Conservation (phyloP, 2,329 filamentous ascomycete genomes). For the Fusarium sp. region DNA sequence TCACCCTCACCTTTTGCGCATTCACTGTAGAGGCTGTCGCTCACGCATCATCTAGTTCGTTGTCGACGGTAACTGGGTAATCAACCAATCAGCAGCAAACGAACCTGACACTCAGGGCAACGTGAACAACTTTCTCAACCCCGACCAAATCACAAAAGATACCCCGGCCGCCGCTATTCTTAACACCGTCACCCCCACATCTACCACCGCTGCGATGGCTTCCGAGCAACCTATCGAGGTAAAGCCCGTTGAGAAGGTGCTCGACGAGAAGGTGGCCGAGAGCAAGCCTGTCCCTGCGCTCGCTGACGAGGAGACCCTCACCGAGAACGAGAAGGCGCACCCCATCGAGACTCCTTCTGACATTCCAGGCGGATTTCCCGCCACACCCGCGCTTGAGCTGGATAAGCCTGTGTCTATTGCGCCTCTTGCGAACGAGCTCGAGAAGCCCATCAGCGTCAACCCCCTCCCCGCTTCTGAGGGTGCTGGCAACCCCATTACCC, state of each 20-base stretch:
- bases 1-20: slow-evolving; percentile 16
- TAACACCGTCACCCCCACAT: slow-evolving; percentile 76
- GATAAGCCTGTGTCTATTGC: slow-evolving; percentile 68
- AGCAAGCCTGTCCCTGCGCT: slow-evolving; percentile 16
- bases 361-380: slow-evolving; percentile 66
- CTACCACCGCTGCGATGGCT: slow-evolving; percentile 78
- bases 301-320: slow-evolving; percentile 26
- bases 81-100: slow-evolving; percentile 82
- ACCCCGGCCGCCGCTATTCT: slow-evolving; percentile 64
- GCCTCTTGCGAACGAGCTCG: slow-evolving; percentile 64
- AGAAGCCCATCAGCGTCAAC: slow-evolving; percentile 68
- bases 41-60: slow-evolving; percentile 76
- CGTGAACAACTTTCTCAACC: slow-evolving; percentile 90
- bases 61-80: slow-evolving; percentile 91
- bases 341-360: slow-evolving; percentile 53
- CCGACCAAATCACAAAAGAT: slow-evolving; percentile 73
- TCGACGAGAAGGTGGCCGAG: slow-evolving; percentile 25
- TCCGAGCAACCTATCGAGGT: slow-evolving; percentile 66
- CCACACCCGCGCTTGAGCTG: slow-evolving; percentile 70
- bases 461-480: slow-evolving; percentile 73
- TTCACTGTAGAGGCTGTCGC: slow-evolving; percentile 24
- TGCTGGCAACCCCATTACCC: slow-evolving; percentile 81
- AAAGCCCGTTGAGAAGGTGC: slow-evolving; percentile 38
- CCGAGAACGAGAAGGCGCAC: slow-evolving; percentile 22
- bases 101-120: slow-evolving; percentile 87